Evolutionary conservation across 140 eudicot genomes (phyloP), one percentile per base, ranked within the genome.

Genomic region (Stevia rebaudiana): DNA sequence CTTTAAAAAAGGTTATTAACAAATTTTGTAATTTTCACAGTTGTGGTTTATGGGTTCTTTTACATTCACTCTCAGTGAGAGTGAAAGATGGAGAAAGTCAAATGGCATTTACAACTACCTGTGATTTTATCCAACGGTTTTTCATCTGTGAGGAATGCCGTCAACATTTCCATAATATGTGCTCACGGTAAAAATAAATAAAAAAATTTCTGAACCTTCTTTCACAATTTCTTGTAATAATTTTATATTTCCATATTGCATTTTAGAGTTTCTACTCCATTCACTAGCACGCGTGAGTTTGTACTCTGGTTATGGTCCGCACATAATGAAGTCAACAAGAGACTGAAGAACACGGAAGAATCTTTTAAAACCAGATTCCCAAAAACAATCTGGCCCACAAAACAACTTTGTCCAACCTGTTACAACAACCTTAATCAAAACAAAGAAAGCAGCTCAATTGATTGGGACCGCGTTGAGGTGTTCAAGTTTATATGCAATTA

Each of bases 1-100:
- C 5, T 10, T 19, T 3, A 49, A 63, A 69, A 58, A 52, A 51
- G 15, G 35, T 56, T 18, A 41, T 41, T 30, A 49, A 6, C 2
- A n/a, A n/a, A n/a, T n/a, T 42, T 53, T 69, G 47, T 28, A 4
- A 28, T 2, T 28, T 28, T 57, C 79, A 59, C 96, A 92, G 98
- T 71, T 92, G 98, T 72, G 98, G 98, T 41, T 78, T 92, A 75
- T 92, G 98, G 98, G 83, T 88, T 70, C 52, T 92, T 58, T 57
- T 92, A 74, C 98, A 92, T 74, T 88, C 98, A 39, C 85, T 92
- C 21, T 92, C 98, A 12, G 96, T 88, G 68, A 88, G 95, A 79
- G 76, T 92, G 15, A 96, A 83, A 39, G 90, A 92, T 74, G 86
- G 88, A 70, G 94, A 88, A 68, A 85, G 90, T 82, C 94, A 92